Evolutionary conservation across 345 rosid genomes (phyloP).

Genomic region (Rhizophora mangle): DNA sequence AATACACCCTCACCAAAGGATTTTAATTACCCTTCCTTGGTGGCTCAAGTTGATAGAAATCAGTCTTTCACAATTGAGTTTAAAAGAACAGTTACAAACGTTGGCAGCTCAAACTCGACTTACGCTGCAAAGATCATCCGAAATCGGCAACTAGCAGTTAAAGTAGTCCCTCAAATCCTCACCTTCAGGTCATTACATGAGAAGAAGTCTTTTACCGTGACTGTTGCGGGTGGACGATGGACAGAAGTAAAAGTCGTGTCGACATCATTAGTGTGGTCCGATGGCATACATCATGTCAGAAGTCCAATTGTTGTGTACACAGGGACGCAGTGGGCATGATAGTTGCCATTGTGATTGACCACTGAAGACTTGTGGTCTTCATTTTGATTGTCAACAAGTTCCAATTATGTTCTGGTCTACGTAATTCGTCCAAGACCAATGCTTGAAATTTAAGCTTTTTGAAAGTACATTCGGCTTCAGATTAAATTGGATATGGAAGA

Average conservation of each 20-base stretch:
- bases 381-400: too few relatives aligned
- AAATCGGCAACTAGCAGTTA: conserved; percentile 12
- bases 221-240: neutral
- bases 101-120: conserved; percentile 23
- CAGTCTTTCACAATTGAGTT: conserved; percentile 23
- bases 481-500: too few relatives aligned
- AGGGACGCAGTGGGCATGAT: too few relatives aligned
- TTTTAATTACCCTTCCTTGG: conserved; percentile 42
- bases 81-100: conserved; percentile 35
- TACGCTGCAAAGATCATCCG: conserved; percentile 25
- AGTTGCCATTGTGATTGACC: too few relatives aligned
- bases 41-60: conserved; percentile 13
- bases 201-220: neutral
- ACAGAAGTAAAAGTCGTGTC: neutral
- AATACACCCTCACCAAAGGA: conserved; percentile 14
- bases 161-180: neutral
- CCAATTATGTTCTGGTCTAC: too few relatives aligned
- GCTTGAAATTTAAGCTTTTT: too few relatives aligned
- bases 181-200: conserved; percentile 2
- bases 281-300: conserved; percentile 4
- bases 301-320: conserved; percentile 9
- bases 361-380: too few relatives aligned
- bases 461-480: too few relatives aligned
- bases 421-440: too few relatives aligned
- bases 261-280: conserved; percentile 2